Evolutionary conservation across 225 moss, liverwort and hornwort species (phyloP).

Genomic region (Climacium dendroides): DNA sequence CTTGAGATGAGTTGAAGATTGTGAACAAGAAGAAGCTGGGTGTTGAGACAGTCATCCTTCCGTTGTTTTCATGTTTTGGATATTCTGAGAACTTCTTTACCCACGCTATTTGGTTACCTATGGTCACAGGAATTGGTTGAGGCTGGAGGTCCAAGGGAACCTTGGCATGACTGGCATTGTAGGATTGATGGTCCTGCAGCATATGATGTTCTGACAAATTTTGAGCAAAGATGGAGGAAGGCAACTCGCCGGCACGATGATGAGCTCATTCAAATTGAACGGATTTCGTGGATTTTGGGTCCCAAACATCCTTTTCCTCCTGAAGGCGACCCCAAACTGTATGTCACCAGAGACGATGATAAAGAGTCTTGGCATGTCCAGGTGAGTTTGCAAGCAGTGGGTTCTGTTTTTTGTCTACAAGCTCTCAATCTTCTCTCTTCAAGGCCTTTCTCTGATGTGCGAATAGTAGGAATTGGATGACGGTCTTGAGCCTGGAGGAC

Average conservation of each 20-base stretch:
- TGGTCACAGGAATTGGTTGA: slow-evolving; percentile 31
- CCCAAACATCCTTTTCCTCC: slow-evolving; percentile 27
- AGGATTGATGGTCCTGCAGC: slow-evolving; percentile 84
- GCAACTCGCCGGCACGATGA: slow-evolving; percentile 50
- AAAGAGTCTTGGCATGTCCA: slow-evolving; percentile 61
- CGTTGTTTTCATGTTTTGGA: background rate
- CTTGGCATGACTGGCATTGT: slow-evolving; percentile 94
- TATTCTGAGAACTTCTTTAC: background rate
- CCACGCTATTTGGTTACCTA: background rate
- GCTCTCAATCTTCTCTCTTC: background rate
- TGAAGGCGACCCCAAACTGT: slow-evolving; percentile 51
- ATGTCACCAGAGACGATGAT: slow-evolving; percentile 57
- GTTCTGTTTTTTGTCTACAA: background rate
- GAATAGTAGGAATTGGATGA: background rate
- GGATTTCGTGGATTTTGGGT: slow-evolving; percentile 77
- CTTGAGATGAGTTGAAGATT: background rate
- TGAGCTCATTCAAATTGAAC: slow-evolving; percentile 56
- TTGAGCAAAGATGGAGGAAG: slow-evolving; percentile 82
- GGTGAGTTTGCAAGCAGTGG: slow-evolving; percentile 13
- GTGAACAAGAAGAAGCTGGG: background rate
- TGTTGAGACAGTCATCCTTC: background rate
- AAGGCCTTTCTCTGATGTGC: background rate
- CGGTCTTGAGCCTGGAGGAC: background rate
- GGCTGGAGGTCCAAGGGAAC: slow-evolving; percentile 72
- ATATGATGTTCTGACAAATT: slow-evolving; percentile 72